Base-by-base conservation (phyloP, 1,284 basidiomycete species). In the Schizopora paradoxa region DNA sequence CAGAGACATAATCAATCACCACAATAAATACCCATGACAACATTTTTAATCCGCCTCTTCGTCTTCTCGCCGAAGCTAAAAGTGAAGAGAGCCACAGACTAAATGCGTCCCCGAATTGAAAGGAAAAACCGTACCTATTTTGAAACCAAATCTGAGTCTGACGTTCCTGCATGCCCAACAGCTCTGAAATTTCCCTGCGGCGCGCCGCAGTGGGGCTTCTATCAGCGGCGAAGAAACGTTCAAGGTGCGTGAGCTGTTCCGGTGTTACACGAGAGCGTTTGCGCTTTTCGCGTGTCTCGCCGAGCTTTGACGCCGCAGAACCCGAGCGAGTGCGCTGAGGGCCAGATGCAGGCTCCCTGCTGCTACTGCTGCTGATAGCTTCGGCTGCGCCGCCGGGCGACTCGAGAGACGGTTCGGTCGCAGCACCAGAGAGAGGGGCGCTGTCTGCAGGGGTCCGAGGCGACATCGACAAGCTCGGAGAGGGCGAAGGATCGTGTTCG, bases 81-180 rank as follows among this genome's bases (percentile, higher is more conserved):
- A n/a, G n/a, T 3, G 48, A 5, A 31, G 18, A 19, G 45, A 19
- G 25, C 36, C 25, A 10, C 34, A 16, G 38, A 19, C 14, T 27
- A 31, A 14, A 10, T 31, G 10, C 28, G 28, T 31, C 28, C 8
- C 2, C 33, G 28, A 23, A 36, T 31, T 29, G 26, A 38, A 36
- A 35, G 42, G n/a, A 23, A 27, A 48, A 28, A 22, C 58, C 73
- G 41, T 51, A 85, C 86, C 86, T 72, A 58, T 90, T 90, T 61
- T 90, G 86, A 58, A 88, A 90, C 87, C 86, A 89, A 45, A 90
- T 85, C 63, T 89, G 86, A 0, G 84, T 87, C 68, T 89, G 86
- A 32, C 86, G 78, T 64, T 89, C 86, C 48, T 84, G 75, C 82
- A 89, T 88, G 14, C 84, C 83, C n/a, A 90, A 68, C 48, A 76